These are phyloP conservation scores for Leucosporidium scottii DNA, from an alignment of 768 basidiomycete species.

Conservation along the genomic window DNA sequence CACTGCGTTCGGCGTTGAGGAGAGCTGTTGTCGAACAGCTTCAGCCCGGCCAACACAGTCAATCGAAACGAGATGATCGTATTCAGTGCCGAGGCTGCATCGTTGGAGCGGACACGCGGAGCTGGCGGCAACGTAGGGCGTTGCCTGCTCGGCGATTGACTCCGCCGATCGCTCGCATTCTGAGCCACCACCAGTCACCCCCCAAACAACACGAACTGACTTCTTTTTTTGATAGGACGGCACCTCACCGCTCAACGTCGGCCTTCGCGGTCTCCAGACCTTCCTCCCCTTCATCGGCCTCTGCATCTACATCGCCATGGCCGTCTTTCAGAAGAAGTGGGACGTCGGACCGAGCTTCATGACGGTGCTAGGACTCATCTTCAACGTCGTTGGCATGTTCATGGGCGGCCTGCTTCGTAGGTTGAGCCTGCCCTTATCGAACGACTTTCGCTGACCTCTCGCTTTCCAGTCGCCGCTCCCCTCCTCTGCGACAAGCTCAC, in stretches of 20 bases:
- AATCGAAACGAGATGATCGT: too few species aligned
- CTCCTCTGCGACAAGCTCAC: constrained; percentile 20
- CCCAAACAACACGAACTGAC: too few species aligned
- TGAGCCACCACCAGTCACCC: too few species aligned
- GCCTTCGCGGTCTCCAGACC: constrained; percentile 3
- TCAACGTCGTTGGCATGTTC: constrained; percentile 9
- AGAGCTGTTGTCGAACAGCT: too few species aligned
- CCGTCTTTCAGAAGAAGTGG: constrained; percentile 30
- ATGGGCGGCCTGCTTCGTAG: constrained; percentile 14
- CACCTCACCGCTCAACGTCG: constrained; percentile 6
- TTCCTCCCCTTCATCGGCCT: constrained; percentile 19
- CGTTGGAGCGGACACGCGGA: too few species aligned
- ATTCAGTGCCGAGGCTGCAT: too few species aligned
- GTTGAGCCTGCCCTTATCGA: not conserved
- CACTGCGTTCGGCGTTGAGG: too few species aligned
- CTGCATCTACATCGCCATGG: constrained; percentile 29
- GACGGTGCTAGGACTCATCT: constrained; percentile 12
- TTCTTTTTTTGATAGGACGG: constrained; percentile 11
- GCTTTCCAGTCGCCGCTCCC: constrained; percentile 15
- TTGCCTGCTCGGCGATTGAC: too few species aligned
- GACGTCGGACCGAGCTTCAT: constrained; percentile 25
- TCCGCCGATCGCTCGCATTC: too few species aligned
- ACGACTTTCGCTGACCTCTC: not conserved
- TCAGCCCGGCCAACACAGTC: too few species aligned
- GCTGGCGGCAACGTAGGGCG: too few species aligned